Base-by-base conservation (phyloP, 2,329 filamentous ascomycete species). In the Trichoderma simmonsii region DNA sequence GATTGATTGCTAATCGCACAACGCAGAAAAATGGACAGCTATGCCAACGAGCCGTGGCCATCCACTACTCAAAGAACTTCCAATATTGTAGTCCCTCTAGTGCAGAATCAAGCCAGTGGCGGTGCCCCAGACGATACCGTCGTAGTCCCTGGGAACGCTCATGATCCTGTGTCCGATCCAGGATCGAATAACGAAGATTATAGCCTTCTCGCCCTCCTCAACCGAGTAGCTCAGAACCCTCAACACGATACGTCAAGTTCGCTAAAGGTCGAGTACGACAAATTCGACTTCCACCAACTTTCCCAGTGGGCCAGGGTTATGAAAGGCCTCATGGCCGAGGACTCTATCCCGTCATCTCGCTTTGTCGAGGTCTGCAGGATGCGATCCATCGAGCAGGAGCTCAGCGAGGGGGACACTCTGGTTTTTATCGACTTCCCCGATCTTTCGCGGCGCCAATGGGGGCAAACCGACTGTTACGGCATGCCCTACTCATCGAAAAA, bases 371-470 rank as follows among this genome's bases (percentile, higher is more conserved):
- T 69, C 5, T 73, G 56, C 63, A 76, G 75, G 34, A 65, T 81
- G 28, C 79, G 80, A 36, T 71, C 76, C 4, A 71, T 76, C 39
- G 30, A 59, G 11, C 76, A 77, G 8, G 79, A 80, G 57, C 73
- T 81, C 48, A 72, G 68, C 11, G 24, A 78, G 4, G 85, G 85
- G 6, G 85, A 86, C 68, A 85, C 84, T 0, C 75, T 86, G 8
- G 80, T 86, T 32, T 79, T 85, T 59, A 78, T 88, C 32, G 81
- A 83, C 36, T 81, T 83, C 56, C 82, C 79, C 8, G 70, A 71
- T 63, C 74, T 72, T 21, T 76, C 72, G 3, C 74, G 67, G 7
- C 73, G 72, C 11, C 74, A 68, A 4, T 60, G 62, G 21, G 75
- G 65, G 28, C 71, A 76, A 28, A 73, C 74, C 32, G 81, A 80